These are phyloP conservation scores for Davidsoniella australis DNA, from an alignment of 2,329 filamentous ascomycete species.

Conservation along the genomic window DNA sequence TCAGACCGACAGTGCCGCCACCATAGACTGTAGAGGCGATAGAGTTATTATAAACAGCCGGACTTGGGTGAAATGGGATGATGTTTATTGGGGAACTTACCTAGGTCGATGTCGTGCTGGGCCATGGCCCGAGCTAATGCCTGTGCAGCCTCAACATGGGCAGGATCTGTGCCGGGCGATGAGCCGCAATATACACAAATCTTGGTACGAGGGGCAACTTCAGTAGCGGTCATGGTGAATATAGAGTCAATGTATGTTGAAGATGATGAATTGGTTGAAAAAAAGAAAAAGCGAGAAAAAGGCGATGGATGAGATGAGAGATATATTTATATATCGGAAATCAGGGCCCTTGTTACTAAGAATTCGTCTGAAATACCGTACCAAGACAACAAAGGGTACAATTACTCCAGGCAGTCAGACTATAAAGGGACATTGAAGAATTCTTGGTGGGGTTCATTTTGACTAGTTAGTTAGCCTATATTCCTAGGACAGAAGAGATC, in stretches of 20 bases:
- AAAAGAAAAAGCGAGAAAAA: neutral
- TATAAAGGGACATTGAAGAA: too few species aligned
- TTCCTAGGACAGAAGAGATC: too few species aligned
- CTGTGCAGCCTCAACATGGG: slow-evolving; percentile 63
- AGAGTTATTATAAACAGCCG: slow-evolving; percentile 7
- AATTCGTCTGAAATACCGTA: too few species aligned
- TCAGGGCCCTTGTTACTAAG: neutral
- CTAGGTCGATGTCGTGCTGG: slow-evolving; percentile 59
- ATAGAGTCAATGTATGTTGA: slow-evolving; percentile 2
- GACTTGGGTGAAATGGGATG: neutral
- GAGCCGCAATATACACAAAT: slow-evolving; percentile 95
- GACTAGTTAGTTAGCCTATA: too few species aligned
- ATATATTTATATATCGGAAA: neutral
- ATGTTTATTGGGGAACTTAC: slow-evolving; percentile 21
- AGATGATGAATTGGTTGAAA: neutral
- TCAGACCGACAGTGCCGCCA: slow-evolving; percentile 82
- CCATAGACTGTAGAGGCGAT: slow-evolving; percentile 54
- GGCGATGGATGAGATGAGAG: too few species aligned
- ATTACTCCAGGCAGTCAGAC: too few species aligned
- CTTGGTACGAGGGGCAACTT: slow-evolving; percentile 31
- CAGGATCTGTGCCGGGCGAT: slow-evolving; percentile 51
- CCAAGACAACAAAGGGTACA: too few species aligned
- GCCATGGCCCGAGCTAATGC: slow-evolving; percentile 59
- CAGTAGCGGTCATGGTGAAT: too few species aligned
- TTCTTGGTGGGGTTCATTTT: too few species aligned